Percentiles rank a stretch among this genome's conserved stretches.
Evolutionary conservation across 495 filamentous ascomycete genomes (phyloP).

Genomic region (Aspergillus avenaceus): DNA sequence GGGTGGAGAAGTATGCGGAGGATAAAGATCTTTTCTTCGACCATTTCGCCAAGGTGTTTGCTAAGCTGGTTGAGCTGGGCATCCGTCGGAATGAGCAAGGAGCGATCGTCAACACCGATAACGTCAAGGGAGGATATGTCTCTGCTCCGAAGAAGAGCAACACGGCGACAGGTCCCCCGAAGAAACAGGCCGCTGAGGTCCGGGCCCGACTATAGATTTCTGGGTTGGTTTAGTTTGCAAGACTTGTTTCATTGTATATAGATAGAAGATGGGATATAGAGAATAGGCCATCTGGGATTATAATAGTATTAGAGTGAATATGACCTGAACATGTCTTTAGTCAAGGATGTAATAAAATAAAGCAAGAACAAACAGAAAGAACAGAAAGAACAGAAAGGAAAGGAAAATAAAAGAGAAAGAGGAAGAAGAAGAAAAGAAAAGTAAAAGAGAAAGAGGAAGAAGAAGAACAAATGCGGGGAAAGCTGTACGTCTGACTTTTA

Average conservation of each 20-base stretch:
- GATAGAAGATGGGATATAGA: constrained; percentile 23
- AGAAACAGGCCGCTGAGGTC: background rate
- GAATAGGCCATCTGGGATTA: constrained; percentile 6
- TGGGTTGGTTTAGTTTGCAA: constrained; percentile 8
- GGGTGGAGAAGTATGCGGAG: constrained; percentile 55
- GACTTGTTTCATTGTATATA: constrained; percentile 22
- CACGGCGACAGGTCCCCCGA: constrained; percentile 33
- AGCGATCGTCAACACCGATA: constrained; percentile 47
- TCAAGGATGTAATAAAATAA: too few species aligned
- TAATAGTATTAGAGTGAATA: background rate
- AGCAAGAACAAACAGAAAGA: too few species aligned
- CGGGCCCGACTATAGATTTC: constrained; percentile 28
- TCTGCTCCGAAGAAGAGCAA: constrained; percentile 58
- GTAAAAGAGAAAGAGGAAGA: background rate
- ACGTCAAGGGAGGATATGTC: constrained; percentile 49
- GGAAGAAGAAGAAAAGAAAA: constrained; percentile 9
- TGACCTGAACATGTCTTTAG: background rate
- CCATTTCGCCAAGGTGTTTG: constrained; percentile 56
- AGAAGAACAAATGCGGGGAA: constrained; percentile 17
- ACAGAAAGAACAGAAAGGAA: background rate
- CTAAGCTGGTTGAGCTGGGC: constrained; percentile 59
- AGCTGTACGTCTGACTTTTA: constrained; percentile 1
- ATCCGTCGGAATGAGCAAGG: constrained; percentile 51
- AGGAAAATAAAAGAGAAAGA: background rate
- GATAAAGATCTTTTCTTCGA: constrained; percentile 61